Conservation (phyloP, 2,329 filamentous ascomycete genomes). For the Cladosporium halotolerans region DNA sequence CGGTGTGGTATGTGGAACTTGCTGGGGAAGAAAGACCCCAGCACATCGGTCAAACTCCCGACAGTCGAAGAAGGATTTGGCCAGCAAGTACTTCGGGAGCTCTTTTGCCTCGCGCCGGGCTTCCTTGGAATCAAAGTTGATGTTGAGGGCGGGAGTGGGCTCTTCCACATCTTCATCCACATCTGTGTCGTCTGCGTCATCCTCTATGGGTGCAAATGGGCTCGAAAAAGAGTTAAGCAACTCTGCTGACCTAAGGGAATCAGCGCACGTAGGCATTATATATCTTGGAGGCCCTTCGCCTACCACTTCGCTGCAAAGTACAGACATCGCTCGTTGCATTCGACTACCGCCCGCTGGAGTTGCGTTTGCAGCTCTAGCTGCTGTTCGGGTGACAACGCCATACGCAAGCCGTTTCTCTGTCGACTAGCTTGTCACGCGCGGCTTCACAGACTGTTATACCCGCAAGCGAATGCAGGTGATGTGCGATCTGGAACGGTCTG, state of each 20-base stretch:
- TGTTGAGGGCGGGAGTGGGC: constrained; percentile 41
- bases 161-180: constrained; percentile 27
- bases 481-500: too few relatives aligned
- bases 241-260: constrained; percentile 72
- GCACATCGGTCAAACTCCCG: constrained; percentile 92
- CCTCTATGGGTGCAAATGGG: constrained; percentile 36
- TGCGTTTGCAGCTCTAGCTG: constrained; percentile 60
- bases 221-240: constrained; percentile 73
- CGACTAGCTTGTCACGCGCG: too few relatives aligned
- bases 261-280: constrained; percentile 1
- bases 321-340: constrained; percentile 88
- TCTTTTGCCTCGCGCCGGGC: constrained; percentile 71
- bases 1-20: constrained; percentile 46
- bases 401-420: neutral
- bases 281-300: constrained; percentile 8
- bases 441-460: too few relatives aligned
- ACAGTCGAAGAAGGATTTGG: constrained; percentile 92
- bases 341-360: constrained; percentile 77
- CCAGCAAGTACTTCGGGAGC: constrained; percentile 75
- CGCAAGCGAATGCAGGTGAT: too few relatives aligned
- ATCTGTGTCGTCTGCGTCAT: constrained; percentile 48
- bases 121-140: constrained; percentile 61
- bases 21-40: constrained; percentile 67
- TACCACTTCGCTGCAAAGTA: constrained; percentile 98
- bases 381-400: constrained; percentile 37